Percentiles rank a stretch among this genome's conserved stretches.
phyloP scores from a whole-genome alignment of 495 filamentous ascomycete species.

The Neurospora pannonica region DNA sequence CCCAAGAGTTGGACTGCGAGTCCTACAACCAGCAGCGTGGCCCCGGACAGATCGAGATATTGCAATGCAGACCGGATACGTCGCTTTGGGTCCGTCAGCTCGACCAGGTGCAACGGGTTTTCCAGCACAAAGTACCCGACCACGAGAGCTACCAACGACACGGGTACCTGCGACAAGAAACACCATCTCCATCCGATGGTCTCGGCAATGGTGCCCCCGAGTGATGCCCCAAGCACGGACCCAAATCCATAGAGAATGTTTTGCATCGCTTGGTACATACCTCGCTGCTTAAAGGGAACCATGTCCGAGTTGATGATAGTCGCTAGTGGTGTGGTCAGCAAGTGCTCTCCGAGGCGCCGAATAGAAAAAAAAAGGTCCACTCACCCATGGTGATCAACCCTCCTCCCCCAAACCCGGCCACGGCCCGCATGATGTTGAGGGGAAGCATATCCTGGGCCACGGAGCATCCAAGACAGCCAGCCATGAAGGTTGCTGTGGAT shows the following conservation, averaged over 20 bases:
- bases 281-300: conserved; percentile 50
- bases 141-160: conserved; percentile 44
- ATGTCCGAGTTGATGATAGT: conserved; percentile 60
- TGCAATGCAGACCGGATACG: conserved; percentile 35
- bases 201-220: conserved; percentile 43
- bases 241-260: conserved; percentile 53
- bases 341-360: background rate
- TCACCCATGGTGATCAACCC: conserved; percentile 54
- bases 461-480: conserved; percentile 40
- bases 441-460: conserved; percentile 29
- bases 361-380: conserved; percentile 1
- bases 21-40: conserved; percentile 44
- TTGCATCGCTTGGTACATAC: conserved; percentile 57
- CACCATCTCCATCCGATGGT: conserved; percentile 43
- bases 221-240: conserved; percentile 35
- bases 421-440: conserved; percentile 34
- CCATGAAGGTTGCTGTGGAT: conserved; percentile 36
- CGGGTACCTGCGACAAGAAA: conserved; percentile 41
- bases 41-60: conserved; percentile 48
- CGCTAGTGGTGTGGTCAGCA: conserved; percentile 26
- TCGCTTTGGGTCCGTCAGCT: conserved; percentile 6
- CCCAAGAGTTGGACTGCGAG: conserved; percentile 49
- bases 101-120: conserved; percentile 19
- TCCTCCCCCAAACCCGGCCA: conserved; percentile 50
- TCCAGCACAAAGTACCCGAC: conserved; percentile 46